Evolutionary conservation across 495 filamentous ascomycete genomes (phyloP).

Genomic region (Recurvomyces mirabilis): DNA sequence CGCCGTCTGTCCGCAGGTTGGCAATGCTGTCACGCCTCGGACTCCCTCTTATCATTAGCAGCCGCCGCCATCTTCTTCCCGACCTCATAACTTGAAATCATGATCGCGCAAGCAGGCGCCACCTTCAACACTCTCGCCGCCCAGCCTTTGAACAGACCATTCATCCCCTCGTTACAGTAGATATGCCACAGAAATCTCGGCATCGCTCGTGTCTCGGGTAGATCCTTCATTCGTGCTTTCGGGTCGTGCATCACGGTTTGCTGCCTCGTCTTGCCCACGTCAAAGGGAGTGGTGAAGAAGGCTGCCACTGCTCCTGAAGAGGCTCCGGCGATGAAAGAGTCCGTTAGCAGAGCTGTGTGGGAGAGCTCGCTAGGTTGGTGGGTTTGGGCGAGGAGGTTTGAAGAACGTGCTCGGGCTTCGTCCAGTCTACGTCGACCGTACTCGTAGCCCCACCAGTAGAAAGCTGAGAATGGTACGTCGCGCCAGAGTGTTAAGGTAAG

Average conservation of each 20-base stretch:
- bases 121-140: conserved; percentile 85
- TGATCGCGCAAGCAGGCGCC: conserved; percentile 95
- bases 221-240: conserved; percentile 27
- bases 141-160: conserved; percentile 83
- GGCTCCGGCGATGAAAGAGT: conserved; percentile 81
- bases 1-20: too few relatives aligned
- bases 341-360: conserved; percentile 62
- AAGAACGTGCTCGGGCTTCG: conserved; percentile 46
- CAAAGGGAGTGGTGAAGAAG: conserved; percentile 87
- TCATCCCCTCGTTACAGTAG: conserved; percentile 67
- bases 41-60: conserved; percentile 54
- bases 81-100: conserved; percentile 96
- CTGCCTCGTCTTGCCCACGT: conserved; percentile 91
- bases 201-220: conserved; percentile 64
- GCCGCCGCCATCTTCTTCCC: conserved; percentile 78
- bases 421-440: conserved; percentile 54
- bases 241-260: conserved; percentile 60
- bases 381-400: conserved; percentile 3
- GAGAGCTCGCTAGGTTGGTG: conserved; percentile 27
- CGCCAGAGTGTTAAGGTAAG: conserved; percentile 88
- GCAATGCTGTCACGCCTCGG: too few relatives aligned
- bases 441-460: conserved; percentile 99
- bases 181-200: conserved; percentile 75
- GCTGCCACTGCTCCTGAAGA: conserved; percentile 73
- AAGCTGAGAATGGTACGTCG: conserved; percentile 89